Evolutionary conservation across 2,329 filamentous ascomycete species (phyloP).

Genomic region (Cryoendolithus antarcticus): DNA sequence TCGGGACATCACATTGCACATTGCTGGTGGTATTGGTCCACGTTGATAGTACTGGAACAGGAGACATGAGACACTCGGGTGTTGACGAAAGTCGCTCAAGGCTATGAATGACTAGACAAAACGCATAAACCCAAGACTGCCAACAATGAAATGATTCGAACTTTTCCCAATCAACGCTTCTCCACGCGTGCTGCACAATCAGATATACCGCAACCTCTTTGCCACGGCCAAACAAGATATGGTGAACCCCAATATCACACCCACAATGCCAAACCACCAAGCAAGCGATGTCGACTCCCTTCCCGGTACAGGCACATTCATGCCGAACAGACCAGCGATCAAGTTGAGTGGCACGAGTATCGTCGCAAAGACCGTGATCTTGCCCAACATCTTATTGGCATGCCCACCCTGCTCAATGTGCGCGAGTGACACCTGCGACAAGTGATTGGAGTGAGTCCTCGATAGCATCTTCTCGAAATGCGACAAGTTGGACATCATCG

Average conservation of each 20-base stretch:
- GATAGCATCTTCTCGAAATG: constrained; percentile 98
- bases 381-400: constrained; percentile 80
- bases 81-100: no score
- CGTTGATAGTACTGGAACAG: no score
- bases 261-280: constrained; percentile 51
- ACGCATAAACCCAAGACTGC: no score
- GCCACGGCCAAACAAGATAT: constrained; percentile 27
- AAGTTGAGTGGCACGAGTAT: constrained; percentile 91
- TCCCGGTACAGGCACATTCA: constrained; percentile 72
- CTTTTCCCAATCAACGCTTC: no score
- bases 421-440: constrained; percentile 87
- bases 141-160: no score
- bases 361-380: constrained; percentile 87
- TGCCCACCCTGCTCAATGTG: constrained; percentile 78
- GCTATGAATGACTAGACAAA: no score
- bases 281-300: constrained; percentile 29
- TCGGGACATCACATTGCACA: no score
- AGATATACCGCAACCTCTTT: constrained; percentile 33
- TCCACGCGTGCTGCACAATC: background rate
- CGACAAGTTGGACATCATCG: constrained; percentile 91
- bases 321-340: constrained; percentile 75
- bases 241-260: constrained; percentile 38
- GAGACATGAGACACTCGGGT: no score
- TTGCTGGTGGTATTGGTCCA: no score
- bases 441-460: constrained; percentile 87